Percentiles rank a stretch among this genome's conserved stretches.
Conservation (phyloP, 176 grass and related monocot genomes). For the Luzula sylvatica region DNA sequence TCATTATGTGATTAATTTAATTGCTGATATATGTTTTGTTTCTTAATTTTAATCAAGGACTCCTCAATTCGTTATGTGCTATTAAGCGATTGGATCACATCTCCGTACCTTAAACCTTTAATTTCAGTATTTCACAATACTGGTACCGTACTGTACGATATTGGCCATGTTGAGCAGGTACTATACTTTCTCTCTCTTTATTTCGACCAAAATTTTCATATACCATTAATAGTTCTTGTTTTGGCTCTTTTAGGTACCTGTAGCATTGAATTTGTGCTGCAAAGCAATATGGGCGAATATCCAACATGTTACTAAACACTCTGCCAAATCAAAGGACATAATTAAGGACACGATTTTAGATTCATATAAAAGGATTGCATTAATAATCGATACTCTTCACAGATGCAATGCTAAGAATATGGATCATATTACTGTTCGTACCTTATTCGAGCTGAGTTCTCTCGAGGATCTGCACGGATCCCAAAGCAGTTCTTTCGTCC, state of each 20-base stretch:
- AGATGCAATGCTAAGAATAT: constrained; percentile 39
- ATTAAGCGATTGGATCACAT: no score
- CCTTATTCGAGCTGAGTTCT: constrained; percentile 42
- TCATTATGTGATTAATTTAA: no score
- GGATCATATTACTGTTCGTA: constrained; percentile 35
- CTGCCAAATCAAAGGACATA: constrained; percentile 18
- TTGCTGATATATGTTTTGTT: no score
- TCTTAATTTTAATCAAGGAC: no score
- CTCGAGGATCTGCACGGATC: constrained; percentile 19
- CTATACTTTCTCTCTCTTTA: constrained; percentile 2
- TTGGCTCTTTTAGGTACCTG: constrained; percentile 38
- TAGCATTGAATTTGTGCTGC: constrained; percentile 50
- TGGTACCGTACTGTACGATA: constrained; percentile 41
- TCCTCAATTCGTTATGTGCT: no score
- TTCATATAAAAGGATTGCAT: constrained; percentile 41
- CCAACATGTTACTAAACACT: constrained; percentile 26
- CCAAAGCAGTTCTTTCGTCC: constrained; percentile 32
- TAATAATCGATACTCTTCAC: constrained; percentile 39
- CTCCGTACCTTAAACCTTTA: no score
- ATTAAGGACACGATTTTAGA: constrained; percentile 42
- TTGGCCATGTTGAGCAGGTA: constrained; percentile 63
- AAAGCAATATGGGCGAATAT: constrained; percentile 36
- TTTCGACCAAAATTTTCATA: not conserved
- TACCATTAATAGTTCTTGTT: not conserved
- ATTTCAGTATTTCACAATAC: no score